Conservation (phyloP, 2,329 filamentous ascomycete genomes). For the Laburnicola sp. region DNA sequence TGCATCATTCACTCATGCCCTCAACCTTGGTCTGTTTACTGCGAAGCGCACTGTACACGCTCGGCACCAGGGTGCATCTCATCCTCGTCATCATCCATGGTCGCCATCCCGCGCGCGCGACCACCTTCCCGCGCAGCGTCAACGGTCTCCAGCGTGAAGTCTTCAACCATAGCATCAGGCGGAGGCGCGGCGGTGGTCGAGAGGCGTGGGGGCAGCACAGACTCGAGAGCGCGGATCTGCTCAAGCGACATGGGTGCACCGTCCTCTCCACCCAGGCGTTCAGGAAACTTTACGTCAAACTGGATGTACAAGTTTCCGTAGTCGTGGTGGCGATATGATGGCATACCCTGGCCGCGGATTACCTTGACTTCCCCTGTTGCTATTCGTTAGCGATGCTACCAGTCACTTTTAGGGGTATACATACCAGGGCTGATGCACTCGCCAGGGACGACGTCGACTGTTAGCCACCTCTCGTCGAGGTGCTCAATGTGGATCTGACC, state of each 20-base stretch:
- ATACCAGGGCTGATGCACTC: conserved; percentile 92
- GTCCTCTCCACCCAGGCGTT: conserved; percentile 49
- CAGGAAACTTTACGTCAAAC: conserved; percentile 96
- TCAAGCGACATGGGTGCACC: conserved; percentile 58
- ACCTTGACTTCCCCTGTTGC: conserved; percentile 81
- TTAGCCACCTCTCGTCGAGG: conserved; percentile 95
- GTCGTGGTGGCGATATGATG: conserved; percentile 91
- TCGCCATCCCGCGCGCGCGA: conserved; percentile 68
- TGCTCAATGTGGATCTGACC: conserved; percentile 93
- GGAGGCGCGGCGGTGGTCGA: conserved; percentile 68
- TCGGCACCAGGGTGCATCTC: conserved; percentile 66
- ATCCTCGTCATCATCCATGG: conserved; percentile 68
- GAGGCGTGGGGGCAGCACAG: conserved; percentile 74
- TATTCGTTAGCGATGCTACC: no score
- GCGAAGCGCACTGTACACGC: conserved; percentile 83
- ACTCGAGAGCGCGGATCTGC: conserved; percentile 77
- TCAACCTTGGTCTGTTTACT: conserved; percentile 59
- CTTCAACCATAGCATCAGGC: conserved; percentile 85
- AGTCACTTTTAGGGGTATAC: conserved; percentile 37
- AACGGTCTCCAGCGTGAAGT: conserved; percentile 82
- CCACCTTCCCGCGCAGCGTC: conserved; percentile 67
- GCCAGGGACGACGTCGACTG: conserved; percentile 87
- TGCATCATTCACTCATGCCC: not conserved
- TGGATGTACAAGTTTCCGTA: conserved; percentile 95
- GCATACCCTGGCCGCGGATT: conserved; percentile 96